These are phyloP conservation scores for Marasmius sp. DNA, from an alignment of 1,284 basidiomycete species.

Conservation along the genomic window DNA sequence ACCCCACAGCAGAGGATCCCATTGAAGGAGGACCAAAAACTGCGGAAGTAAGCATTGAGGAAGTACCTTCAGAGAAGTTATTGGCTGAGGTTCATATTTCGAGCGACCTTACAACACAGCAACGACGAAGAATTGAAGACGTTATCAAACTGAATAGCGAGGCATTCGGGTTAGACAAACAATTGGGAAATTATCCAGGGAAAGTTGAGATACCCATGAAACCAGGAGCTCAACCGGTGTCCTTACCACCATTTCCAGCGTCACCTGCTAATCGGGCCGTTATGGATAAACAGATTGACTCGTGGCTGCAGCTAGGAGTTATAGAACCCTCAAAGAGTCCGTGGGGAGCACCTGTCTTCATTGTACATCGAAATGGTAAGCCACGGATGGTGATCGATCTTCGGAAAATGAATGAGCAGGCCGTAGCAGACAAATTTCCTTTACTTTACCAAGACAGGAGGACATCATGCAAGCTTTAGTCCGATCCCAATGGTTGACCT, in stretches of 20 bases:
- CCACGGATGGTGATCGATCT: constrained; percentile 27
- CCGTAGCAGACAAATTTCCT: constrained; percentile 27
- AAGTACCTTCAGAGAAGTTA: constrained; percentile 5
- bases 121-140: constrained; percentile 8
- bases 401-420: constrained; percentile 21
- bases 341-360: constrained; percentile 26
- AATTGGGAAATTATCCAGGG: constrained; percentile 19
- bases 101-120: constrained; percentile 10
- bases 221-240: constrained; percentile 19
- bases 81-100: constrained; percentile 17
- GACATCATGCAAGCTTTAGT: constrained; percentile 26
- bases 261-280: constrained; percentile 26
- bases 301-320: constrained; percentile 22
- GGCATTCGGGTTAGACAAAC: constrained; percentile 25
- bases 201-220: constrained; percentile 19
- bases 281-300: constrained; percentile 27
- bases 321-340: constrained; percentile 28
- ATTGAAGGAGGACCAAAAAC: constrained; percentile 22
- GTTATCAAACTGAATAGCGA: constrained; percentile 11
- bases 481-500: constrained; percentile 22
- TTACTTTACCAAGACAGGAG: constrained; percentile 25
- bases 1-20: not conserved
- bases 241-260: constrained; percentile 22
- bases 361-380: constrained; percentile 25
- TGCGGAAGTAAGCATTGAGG: constrained; percentile 16